A percentile compares a stretch with the other conserved stretches of the same genome.
phyloP scores from a whole-genome alignment of 345 rosid genomes.

The Corchorus capsularis region DNA sequence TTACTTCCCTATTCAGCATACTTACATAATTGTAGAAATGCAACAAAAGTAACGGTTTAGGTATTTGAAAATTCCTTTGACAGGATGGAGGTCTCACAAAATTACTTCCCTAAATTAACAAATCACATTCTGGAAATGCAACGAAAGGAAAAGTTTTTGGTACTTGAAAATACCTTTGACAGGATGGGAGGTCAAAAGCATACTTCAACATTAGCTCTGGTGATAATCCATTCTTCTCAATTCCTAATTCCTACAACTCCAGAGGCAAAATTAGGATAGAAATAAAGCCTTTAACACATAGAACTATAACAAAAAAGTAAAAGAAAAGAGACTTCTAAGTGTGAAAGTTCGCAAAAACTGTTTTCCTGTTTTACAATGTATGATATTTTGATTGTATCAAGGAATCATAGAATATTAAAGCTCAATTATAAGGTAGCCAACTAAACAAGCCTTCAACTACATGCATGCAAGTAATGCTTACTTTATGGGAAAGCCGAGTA shows the following conservation, averaged over 20 bases:
- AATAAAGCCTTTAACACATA: neutral
- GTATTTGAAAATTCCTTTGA: constrained; percentile 48
- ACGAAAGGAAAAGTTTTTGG: constrained; percentile 4
- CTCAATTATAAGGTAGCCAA: too few species aligned
- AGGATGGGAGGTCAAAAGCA: constrained; percentile 61
- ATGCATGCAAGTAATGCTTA: neutral
- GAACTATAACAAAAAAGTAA: neutral
- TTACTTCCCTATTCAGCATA: constrained; percentile 16
- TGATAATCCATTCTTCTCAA: constrained; percentile 45
- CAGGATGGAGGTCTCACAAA: constrained; percentile 55
- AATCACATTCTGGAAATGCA: neutral
- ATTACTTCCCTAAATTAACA: constrained; percentile 19
- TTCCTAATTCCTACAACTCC: constrained; percentile 38
- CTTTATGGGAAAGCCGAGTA: neutral
- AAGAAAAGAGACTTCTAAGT: neutral
- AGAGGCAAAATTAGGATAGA: constrained; percentile 12
- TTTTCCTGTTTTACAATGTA: neutral
- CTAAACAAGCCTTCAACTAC: constrained; percentile 4
- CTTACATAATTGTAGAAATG: neutral
- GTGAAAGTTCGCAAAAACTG: neutral
- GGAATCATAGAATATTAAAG: constrained; percentile 3
- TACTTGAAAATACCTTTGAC: constrained; percentile 48
- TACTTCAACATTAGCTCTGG: constrained; percentile 49
- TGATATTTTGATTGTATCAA: neutral
- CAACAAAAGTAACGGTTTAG: constrained; percentile 10